Percentiles rank a stretch among this genome's conserved stretches.
Evolutionary conservation across 345 rosid species (phyloP).

Genomic region (Geranium rotundifolium): DNA sequence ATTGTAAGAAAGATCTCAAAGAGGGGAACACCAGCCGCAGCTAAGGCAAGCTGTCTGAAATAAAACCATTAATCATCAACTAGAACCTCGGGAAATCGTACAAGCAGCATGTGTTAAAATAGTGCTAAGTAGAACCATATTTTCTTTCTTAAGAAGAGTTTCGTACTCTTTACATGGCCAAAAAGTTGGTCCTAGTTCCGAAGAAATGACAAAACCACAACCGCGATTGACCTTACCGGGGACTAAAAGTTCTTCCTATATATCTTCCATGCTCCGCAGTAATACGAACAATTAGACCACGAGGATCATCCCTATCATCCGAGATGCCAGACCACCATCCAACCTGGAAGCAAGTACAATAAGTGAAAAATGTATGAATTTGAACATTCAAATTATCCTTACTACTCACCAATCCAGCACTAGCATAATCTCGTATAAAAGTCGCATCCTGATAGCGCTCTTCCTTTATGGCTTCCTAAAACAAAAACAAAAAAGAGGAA

Average conservation of each 20-base stretch:
- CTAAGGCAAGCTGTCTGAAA: slow-evolving; percentile 72
- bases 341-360: slow-evolving; percentile 35
- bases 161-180: neutral
- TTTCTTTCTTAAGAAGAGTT: neutral
- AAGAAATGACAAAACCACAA: neutral
- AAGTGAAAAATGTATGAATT: neutral
- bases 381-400: neutral
- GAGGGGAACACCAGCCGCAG: slow-evolving; percentile 59
- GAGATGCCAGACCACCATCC: slow-evolving; percentile 99
- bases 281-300: slow-evolving; percentile 70
- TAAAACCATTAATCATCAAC: slow-evolving; percentile 2
- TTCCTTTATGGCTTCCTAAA: slow-evolving; percentile 62
- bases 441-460: slow-evolving; percentile 78
- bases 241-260: slow-evolving; percentile 71
- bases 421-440: slow-evolving; percentile 65
- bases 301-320: slow-evolving; percentile 62
- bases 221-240: slow-evolving; percentile 42
- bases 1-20: slow-evolving; percentile 73
- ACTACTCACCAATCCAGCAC: slow-evolving; percentile 77
- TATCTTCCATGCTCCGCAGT: slow-evolving; percentile 97
- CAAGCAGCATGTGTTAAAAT: no score
- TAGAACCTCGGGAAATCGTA: no score
- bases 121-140: neutral
- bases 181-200: neutral
- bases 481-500: slow-evolving; percentile 4